Percentiles rank a stretch among this genome's conserved stretches.
Evolutionary conservation across 306 rosid species (phyloP).

Genomic region (Comarum palustre): DNA sequence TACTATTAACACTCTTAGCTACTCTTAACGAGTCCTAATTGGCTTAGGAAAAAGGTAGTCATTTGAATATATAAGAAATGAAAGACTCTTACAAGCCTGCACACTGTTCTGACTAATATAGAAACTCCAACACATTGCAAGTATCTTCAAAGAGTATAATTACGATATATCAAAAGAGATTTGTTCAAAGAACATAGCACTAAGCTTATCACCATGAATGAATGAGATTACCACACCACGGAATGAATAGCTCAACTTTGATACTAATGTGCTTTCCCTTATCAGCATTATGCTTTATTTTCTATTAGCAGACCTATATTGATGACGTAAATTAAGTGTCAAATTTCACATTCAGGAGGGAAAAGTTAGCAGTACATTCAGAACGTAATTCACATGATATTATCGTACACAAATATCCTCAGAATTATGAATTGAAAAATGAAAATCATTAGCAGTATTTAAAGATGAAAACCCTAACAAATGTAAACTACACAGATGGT

Average conservation of each 20-base stretch:
- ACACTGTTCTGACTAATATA: background rate
- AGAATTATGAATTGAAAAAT: conserved; percentile 15
- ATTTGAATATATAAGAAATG: background rate
- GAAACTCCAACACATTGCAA: background rate
- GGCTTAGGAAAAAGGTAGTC: background rate
- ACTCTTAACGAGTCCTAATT: background rate
- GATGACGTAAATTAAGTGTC: background rate
- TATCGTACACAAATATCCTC: conserved; percentile 22
- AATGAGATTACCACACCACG: background rate
- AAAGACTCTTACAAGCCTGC: background rate
- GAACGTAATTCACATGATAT: conserved; percentile 21
- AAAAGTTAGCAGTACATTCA: conserved; percentile 10
- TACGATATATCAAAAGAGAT: background rate
- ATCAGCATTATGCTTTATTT: conserved; percentile 16
- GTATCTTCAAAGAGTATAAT: background rate
- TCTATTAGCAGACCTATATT: background rate
- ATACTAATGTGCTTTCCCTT: conserved; percentile 21
- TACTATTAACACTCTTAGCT: background rate
- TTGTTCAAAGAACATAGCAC: background rate
- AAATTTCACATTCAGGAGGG: background rate
- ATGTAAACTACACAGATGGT: conserved; percentile 32
- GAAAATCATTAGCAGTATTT: conserved; percentile 8
- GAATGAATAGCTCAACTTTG: background rate
- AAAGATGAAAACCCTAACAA: conserved; percentile 19
- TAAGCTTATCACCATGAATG: background rate